Conservation (phyloP, 1,284 basidiomycete genomes). For the Austroboletus sp. region DNA sequence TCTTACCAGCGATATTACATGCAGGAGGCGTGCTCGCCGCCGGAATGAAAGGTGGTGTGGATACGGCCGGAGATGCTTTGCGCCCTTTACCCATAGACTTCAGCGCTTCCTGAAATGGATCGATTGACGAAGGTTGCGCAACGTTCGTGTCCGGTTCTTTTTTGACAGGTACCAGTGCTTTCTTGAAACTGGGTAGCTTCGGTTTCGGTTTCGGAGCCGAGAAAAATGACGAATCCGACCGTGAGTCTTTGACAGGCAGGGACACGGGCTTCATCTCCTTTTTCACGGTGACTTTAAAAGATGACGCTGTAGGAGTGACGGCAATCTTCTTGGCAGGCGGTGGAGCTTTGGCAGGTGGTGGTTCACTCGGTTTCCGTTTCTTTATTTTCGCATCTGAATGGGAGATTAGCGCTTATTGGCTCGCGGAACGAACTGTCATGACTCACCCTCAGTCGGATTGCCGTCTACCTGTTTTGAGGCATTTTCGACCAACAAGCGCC, state of each 20-base stretch:
- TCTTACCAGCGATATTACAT: constrained; percentile 42
- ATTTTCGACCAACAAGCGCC: constrained; percentile 55
- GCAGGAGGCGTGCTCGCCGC: constrained; percentile 33
- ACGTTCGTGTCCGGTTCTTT: constrained; percentile 52
- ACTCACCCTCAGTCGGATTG: constrained; percentile 62
- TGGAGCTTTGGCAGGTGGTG: constrained; percentile 41
- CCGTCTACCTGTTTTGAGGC: constrained; percentile 42
- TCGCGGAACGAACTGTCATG: constrained; percentile 42
- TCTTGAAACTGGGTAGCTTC: constrained; percentile 74
- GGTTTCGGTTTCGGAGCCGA: constrained; percentile 76
- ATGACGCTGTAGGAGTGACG: constrained; percentile 37
- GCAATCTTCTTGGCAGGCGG: constrained; percentile 62
- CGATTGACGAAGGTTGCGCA: constrained; percentile 68
- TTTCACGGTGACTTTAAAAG: constrained; percentile 34
- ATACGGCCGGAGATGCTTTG: constrained; percentile 46
- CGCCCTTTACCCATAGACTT: constrained; percentile 61
- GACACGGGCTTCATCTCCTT: constrained; percentile 40
- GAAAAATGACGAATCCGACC: constrained; percentile 78
- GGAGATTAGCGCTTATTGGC: constrained; percentile 24
- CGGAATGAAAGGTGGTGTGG: constrained; percentile 35
- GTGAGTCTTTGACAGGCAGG: constrained; percentile 59
- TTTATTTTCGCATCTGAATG: constrained; percentile 52
- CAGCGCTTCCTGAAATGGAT: constrained; percentile 74
- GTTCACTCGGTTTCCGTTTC: constrained; percentile 61
- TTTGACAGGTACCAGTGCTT: constrained; percentile 48